Evolutionary conservation across 176 grass and related monocot species (phyloP).

Genomic region (Rhynchospora tenuis): DNA sequence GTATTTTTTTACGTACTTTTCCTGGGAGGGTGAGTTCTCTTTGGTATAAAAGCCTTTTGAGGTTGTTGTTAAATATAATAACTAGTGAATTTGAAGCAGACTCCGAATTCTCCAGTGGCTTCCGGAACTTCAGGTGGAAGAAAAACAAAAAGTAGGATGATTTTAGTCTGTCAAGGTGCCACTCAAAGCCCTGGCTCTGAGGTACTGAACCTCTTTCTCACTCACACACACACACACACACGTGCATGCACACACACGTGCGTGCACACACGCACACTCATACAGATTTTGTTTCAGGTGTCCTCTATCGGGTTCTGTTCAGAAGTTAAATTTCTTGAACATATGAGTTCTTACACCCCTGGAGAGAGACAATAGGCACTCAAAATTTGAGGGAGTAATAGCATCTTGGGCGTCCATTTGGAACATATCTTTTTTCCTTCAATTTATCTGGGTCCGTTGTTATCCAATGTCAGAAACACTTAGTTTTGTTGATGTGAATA

Average conservation of each 20-base stretch:
- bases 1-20: too few species aligned
- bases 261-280: background rate
- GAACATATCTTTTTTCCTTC: background rate
- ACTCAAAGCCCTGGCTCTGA: slow-evolving; percentile 51
- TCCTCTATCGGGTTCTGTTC: background rate
- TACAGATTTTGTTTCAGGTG: background rate
- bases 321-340: background rate
- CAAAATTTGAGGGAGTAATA: background rate
- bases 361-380: background rate
- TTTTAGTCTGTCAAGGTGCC: slow-evolving; percentile 75
- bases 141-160: slow-evolving; percentile 58
- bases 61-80: slow-evolving; percentile 15
- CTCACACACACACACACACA: background rate
- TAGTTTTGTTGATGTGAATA: background rate
- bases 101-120: slow-evolving; percentile 67
- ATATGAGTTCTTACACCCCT: background rate
- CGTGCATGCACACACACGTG: background rate
- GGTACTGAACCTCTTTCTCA: slow-evolving; percentile 30
- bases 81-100: slow-evolving; percentile 40
- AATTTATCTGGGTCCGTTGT: background rate
- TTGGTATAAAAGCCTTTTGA: background rate
- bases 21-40: background rate
- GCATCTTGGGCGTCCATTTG: background rate
- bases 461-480: background rate
- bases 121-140: slow-evolving; percentile 51